Conservation (phyloP, 345 rosid genomes). For the Citrus maxima region DNA sequence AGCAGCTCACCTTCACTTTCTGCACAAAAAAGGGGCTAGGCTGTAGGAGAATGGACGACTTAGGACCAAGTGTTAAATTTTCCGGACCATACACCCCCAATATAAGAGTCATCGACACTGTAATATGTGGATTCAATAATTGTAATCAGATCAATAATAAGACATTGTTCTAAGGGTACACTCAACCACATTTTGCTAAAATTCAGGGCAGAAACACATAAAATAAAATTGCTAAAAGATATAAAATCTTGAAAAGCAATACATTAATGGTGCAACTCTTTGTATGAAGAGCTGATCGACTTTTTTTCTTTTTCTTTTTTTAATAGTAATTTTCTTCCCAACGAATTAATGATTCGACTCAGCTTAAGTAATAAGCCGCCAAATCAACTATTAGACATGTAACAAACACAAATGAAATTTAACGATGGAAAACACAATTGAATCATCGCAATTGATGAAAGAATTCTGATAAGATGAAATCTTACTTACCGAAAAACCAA, state of each 20-base stretch:
- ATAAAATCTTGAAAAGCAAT: background rate
- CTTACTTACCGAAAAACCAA: slow-evolving; percentile 80
- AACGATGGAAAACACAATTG: background rate
- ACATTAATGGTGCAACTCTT: background rate
- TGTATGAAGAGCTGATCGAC: no score
- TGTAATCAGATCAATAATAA: background rate
- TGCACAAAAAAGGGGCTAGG: slow-evolving; percentile 82
- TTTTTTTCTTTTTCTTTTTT: no score
- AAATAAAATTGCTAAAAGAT: no score
- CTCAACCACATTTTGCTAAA: no score
- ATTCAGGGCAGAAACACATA: no score
- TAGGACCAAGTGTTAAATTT: slow-evolving; percentile 65
- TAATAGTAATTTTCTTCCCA: no score
- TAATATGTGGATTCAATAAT: background rate
- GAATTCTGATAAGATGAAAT: background rate
- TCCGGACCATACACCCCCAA: slow-evolving; percentile 80
- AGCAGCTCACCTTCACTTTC: slow-evolving; percentile 54
- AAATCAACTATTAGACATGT: background rate
- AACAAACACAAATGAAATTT: background rate
- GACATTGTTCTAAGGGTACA: background rate
- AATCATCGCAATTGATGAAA: background rate
- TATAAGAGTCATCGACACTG: slow-evolving; percentile 88
- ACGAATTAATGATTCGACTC: no score
- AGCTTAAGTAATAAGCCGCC: background rate
- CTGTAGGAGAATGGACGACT: slow-evolving; percentile 58